Evolutionary conservation across 2,329 filamentous ascomycete genomes (phyloP).

Genomic region (Fusarium oligoseptatum): DNA sequence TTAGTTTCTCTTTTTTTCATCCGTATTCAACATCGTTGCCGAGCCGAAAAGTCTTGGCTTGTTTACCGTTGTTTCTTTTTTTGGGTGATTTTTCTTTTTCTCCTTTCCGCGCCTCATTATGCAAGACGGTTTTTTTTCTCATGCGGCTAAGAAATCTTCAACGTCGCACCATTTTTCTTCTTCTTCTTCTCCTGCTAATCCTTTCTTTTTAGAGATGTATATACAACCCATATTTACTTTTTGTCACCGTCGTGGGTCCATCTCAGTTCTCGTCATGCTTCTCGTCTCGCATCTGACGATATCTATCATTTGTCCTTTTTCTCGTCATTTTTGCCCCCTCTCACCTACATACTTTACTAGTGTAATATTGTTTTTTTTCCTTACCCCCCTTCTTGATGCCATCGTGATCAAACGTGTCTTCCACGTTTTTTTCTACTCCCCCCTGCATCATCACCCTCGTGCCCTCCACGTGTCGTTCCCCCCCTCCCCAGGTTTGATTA

Average conservation of each 20-base stretch:
- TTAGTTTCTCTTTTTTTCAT: not conserved
- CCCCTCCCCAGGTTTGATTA: conserved; percentile 9
- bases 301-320: not conserved
- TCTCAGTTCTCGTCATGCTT: conserved; percentile 7
- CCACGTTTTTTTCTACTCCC: conserved; percentile 26
- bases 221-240: not conserved
- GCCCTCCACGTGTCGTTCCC: conserved; percentile 42
- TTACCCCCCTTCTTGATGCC: not conserved
- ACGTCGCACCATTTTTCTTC: conserved; percentile 20
- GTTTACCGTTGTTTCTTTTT: conserved; percentile 1
- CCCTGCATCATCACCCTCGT: conserved; percentile 29
- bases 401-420: conserved; percentile 29
- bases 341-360: not conserved
- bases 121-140: conserved; percentile 9
- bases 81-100: not conserved
- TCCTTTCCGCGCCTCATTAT: not conserved
- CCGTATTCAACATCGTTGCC: not conserved
- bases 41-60: conserved; percentile 3
- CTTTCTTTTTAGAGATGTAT: not conserved
- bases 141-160: not conserved
- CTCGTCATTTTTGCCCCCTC: not conserved
- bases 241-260: conserved; percentile 8
- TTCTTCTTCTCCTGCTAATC: conserved; percentile 1
- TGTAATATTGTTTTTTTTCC: not conserved
- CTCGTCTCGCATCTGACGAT: conserved; percentile 9